These are phyloP conservation scores for Ophiobolus disseminans DNA, from an alignment of 2,329 filamentous ascomycete species.

Conservation along the genomic window DNA sequence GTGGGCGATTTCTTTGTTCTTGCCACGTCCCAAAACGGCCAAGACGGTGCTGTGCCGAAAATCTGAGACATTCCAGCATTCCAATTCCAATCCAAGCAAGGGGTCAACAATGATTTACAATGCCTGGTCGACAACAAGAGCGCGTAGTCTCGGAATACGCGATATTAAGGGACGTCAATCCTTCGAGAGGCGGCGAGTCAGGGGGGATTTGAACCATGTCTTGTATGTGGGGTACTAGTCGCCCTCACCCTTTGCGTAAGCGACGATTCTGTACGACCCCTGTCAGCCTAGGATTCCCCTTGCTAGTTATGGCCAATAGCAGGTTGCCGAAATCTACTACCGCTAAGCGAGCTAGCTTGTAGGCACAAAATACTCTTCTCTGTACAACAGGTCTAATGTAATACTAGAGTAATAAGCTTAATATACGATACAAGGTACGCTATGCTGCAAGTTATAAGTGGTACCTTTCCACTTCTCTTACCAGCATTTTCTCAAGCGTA, in stretches of 20 bases:
- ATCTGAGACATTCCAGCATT: constrained; percentile 46
- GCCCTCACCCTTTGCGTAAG: constrained; percentile 3
- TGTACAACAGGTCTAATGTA: constrained; percentile 2
- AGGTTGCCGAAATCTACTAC: neutral
- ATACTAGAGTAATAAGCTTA: neutral
- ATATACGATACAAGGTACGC: neutral
- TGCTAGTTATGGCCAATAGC: neutral
- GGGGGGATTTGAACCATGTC: too few species aligned
- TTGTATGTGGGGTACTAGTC: too few species aligned
- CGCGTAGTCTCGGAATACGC: constrained; percentile 23
- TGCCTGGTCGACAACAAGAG: constrained; percentile 25
- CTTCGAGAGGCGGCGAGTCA: too few species aligned
- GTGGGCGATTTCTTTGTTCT: constrained; percentile 47
- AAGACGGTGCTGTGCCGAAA: constrained; percentile 24
- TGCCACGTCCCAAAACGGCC: constrained; percentile 39
- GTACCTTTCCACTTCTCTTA: neutral
- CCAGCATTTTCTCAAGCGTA: neutral
- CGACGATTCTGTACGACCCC: constrained; percentile 2
- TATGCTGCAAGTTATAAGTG: too few species aligned
- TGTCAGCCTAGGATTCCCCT: constrained; percentile 1
- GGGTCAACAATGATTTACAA: constrained; percentile 43
- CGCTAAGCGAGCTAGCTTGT: neutral
- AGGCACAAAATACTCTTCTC: neutral
- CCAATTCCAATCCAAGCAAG: constrained; percentile 43
- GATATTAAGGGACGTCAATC: constrained; percentile 15